phyloP scores from a whole-genome alignment of 208 protist genomes.

The Paratrypanosoma confusum region DNA sequence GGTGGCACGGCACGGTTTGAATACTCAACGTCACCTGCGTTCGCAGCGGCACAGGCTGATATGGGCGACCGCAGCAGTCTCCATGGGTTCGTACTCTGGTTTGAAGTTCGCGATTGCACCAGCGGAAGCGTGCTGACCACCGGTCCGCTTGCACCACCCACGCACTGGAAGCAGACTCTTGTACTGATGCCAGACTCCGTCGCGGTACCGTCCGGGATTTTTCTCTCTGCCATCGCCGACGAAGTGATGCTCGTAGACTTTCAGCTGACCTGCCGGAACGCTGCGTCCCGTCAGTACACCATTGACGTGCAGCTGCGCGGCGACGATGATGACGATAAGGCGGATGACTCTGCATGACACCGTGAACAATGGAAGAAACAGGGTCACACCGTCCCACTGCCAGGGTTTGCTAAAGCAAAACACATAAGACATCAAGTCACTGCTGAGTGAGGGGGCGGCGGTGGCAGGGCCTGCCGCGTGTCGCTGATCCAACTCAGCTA shows the following conservation, averaged over 20 bases:
- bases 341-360: no score
- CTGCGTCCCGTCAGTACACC: constrained; percentile 34
- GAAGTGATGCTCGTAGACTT: constrained; percentile 21
- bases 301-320: constrained; percentile 38
- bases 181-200: constrained; percentile 42
- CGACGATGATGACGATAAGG: background rate
- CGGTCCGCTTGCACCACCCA: constrained; percentile 28
- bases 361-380: no score
- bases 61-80: constrained; percentile 31
- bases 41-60: constrained; percentile 31
- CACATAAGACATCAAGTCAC: no score
- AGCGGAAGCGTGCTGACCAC: constrained; percentile 32
- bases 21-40: constrained; percentile 24
- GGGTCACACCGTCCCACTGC: no score
- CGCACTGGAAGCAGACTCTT: constrained; percentile 88
- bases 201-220: constrained; percentile 22
- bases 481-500: no score
- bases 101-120: constrained; percentile 35
- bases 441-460: no score
- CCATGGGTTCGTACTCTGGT: constrained; percentile 73
- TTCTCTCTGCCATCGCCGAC: constrained; percentile 11
- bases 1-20: constrained; percentile 18
- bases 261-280: constrained; percentile 14
- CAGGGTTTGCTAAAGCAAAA: no score
- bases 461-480: no score